A percentile compares a stretch with the other conserved stretches of the same genome.
phyloP scores from a whole-genome alignment of 2,329 filamentous ascomycete genomes.

The Exutisphaerella laricina region DNA sequence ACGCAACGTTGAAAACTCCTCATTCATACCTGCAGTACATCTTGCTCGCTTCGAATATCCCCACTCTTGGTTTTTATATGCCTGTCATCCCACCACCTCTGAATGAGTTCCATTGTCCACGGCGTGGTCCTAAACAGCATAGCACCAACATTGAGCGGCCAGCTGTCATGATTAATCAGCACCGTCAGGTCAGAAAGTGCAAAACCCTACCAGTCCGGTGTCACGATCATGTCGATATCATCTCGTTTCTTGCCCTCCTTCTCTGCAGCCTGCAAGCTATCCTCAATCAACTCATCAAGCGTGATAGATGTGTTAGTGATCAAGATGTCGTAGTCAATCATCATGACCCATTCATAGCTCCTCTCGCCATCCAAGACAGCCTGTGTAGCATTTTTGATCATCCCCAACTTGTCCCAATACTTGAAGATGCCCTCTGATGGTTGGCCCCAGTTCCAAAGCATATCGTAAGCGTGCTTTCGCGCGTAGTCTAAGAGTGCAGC shows the following conservation, averaged over 20 bases:
- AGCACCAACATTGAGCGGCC: slow-evolving; percentile 34
- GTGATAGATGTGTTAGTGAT: slow-evolving; percentile 37
- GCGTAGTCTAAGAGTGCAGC: too few species aligned
- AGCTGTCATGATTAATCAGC: too few species aligned
- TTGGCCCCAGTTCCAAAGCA: slow-evolving; percentile 37
- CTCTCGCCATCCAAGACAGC: slow-evolving; percentile 34
- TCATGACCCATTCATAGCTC: slow-evolving; percentile 39
- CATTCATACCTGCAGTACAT: slow-evolving; percentile 28
- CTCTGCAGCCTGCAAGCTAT: slow-evolving; percentile 29
- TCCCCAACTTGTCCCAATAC: slow-evolving; percentile 34
- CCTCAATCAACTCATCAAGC: slow-evolving; percentile 33
- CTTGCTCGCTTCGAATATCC: slow-evolving; percentile 34
- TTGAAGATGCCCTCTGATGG: slow-evolving; percentile 27
- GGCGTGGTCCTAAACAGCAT: slow-evolving; percentile 34
- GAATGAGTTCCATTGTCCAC: slow-evolving; percentile 34
- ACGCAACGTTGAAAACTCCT: neutral
- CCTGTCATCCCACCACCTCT: slow-evolving; percentile 24
- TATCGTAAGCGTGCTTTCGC: slow-evolving; percentile 36
- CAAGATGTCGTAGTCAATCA: slow-evolving; percentile 39
- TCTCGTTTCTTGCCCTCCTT: slow-evolving; percentile 20
- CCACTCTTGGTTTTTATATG: slow-evolving; percentile 17
- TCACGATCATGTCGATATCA: slow-evolving; percentile 36
- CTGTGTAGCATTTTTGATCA: slow-evolving; percentile 8
- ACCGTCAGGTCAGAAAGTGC: too few species aligned
- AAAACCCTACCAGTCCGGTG: slow-evolving; percentile 34